Evolutionary conservation across 768 basidiomycete genomes (phyloP).

Genomic region (Termitomyces sp.): DNA sequence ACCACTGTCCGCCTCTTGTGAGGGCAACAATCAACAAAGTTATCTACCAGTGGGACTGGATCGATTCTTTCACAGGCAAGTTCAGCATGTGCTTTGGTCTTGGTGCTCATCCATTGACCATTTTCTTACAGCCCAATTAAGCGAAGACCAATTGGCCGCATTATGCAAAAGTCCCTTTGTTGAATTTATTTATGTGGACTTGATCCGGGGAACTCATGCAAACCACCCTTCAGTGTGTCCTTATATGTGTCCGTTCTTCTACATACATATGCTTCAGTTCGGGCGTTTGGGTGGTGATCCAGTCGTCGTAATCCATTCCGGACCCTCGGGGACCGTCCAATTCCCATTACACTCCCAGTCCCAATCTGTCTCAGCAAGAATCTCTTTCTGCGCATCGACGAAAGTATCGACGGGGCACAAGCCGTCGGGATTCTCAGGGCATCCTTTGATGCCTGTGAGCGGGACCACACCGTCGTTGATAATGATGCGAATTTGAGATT

Average conservation of each 20-base stretch:
- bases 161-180: too few species aligned
- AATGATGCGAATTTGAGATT: conserved; percentile 73
- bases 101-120: too few species aligned
- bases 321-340: conserved; percentile 69
- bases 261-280: neutral
- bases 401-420: conserved; percentile 78
- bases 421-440: conserved; percentile 69
- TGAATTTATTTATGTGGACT: too few species aligned
- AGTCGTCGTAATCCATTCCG: conserved; percentile 68
- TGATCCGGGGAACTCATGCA: too few species aligned
- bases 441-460: conserved; percentile 73
- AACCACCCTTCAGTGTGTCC: too few species aligned
- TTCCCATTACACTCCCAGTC: conserved; percentile 70
- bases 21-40: too few species aligned
- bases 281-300: conserved; percentile 51
- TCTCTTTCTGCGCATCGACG: conserved; percentile 64
- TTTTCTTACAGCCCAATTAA: too few species aligned
- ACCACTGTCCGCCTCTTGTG: too few species aligned
- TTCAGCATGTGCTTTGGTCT: too few species aligned
- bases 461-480: conserved; percentile 89
- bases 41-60: too few species aligned
- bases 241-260: neutral
- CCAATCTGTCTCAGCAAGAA: conserved; percentile 70
- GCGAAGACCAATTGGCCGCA: too few species aligned
- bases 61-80: too few species aligned